A percentile compares a stretch with the other conserved stretches of the same genome.
phyloP scores from a whole-genome alignment of 352 stramenopile species.

The Pythium scleroteichum region DNA sequence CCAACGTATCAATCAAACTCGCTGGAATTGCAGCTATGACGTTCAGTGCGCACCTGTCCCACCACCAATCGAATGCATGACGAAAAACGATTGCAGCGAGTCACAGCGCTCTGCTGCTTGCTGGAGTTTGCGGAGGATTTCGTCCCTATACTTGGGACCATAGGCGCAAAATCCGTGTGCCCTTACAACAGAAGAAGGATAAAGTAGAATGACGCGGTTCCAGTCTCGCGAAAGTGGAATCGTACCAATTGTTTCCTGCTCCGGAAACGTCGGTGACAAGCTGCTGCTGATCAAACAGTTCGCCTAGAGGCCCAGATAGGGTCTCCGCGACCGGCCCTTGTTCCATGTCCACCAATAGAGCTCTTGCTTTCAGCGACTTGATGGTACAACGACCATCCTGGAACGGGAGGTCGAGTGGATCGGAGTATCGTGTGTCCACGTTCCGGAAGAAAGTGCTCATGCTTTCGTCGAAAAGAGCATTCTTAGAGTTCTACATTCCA shows the following conservation, averaged over 20 bases:
- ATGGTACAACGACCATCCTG: conserved; percentile 40
- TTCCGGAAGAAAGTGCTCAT: conserved; percentile 94
- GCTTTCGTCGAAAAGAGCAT: conserved; percentile 81
- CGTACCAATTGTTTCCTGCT: conserved; percentile 91
- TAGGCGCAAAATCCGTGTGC: conserved; percentile 90
- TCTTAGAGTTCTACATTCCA: conserved; percentile 40
- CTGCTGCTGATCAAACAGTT: conserved; percentile 89
- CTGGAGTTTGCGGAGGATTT: conserved; percentile 72
- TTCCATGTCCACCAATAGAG: conserved; percentile 94
- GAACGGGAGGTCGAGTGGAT: conserved; percentile 56
- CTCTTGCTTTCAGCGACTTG: conserved; percentile 70
- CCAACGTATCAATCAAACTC: too few relatives aligned
- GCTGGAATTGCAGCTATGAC: too few relatives aligned
- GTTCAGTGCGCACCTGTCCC: conserved; percentile 56
- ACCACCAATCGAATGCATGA: conserved; percentile 92
- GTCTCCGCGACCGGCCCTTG: conserved; percentile 88
- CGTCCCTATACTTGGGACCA: conserved; percentile 85
- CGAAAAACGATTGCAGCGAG: conserved; percentile 92
- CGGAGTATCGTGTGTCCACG: conserved; percentile 67
- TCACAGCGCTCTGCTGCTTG: conserved; percentile 84
- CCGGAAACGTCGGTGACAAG: conserved; percentile 89
- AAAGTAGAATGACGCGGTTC: background rate
- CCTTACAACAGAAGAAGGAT: conserved; percentile 24
- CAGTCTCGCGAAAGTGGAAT: background rate
- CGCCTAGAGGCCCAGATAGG: conserved; percentile 70